A percentile compares a stretch with the other conserved stretches of the same genome.
Conservation (phyloP, 2,329 filamentous ascomycete genomes). For the Nigrospora oryzae region DNA sequence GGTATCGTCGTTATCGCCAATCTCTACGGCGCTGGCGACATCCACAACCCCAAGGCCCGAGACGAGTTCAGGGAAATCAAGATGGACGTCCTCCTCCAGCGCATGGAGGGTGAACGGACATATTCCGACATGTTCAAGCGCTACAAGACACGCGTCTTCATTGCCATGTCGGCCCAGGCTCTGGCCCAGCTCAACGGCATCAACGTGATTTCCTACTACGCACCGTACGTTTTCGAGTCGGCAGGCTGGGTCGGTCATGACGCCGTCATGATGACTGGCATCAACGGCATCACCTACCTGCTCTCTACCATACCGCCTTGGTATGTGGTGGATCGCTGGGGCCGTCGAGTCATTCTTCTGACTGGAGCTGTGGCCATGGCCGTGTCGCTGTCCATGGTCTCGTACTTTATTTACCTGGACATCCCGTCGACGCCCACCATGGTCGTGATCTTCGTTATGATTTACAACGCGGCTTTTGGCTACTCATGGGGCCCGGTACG, state of each 20-base stretch:
- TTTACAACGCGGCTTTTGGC: conserved; percentile 96
- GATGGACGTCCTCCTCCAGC: conserved; percentile 88
- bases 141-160: conserved; percentile 87
- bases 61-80: conserved; percentile 99
- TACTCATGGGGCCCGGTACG: conserved; percentile 75
- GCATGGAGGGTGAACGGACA: conserved; percentile 88
- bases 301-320: conserved; percentile 90
- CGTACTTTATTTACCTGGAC: conserved; percentile 91
- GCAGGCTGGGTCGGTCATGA: conserved; percentile 90
- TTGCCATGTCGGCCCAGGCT: conserved; percentile 96
- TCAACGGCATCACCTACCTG: conserved; percentile 86
- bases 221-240: conserved; percentile 90
- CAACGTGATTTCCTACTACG: conserved; percentile 99
- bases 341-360: conserved; percentile 79
- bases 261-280: conserved; percentile 93
- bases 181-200: conserved; percentile 97
- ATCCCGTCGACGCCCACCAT: conserved; percentile 68
- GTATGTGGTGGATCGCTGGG: conserved; percentile 93
- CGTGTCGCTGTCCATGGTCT: conserved; percentile 78
- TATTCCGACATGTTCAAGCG: conserved; percentile 93
- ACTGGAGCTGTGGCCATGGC: conserved; percentile 87
- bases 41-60: conserved; percentile 83
- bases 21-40: conserved; percentile 89
- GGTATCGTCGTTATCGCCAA: conserved; percentile 98
- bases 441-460: conserved; percentile 93